Evolutionary conservation across 805 yeast species (phyloP).

Genomic region (Kodamaea kaohsiungensis): DNA sequence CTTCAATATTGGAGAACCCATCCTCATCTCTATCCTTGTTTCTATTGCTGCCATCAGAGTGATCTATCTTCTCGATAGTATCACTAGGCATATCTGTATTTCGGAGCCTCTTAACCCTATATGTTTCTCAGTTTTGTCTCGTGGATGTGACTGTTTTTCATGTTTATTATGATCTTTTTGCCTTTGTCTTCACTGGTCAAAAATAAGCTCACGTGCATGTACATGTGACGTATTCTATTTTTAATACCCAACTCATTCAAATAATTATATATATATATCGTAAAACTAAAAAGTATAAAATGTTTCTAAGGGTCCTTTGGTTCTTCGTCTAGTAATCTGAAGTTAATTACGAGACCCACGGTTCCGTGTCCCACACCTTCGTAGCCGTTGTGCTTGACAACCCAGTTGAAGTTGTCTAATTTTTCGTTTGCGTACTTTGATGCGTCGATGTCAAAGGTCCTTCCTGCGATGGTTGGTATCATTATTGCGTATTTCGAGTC

Average conservation of each 20-base stretch:
- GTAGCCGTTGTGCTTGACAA: conserved; percentile 38
- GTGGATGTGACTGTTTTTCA: conserved; percentile 20
- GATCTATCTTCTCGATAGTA: background rate
- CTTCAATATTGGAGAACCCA: background rate
- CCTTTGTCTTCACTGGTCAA: too few relatives aligned
- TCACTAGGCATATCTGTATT: conserved; percentile 2
- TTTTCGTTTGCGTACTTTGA: conserved; percentile 43
- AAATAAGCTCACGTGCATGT: background rate
- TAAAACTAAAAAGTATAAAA: background rate
- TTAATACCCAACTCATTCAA: too few relatives aligned
- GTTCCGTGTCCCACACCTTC: conserved; percentile 34
- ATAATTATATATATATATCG: too few relatives aligned
- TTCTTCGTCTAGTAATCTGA: conserved; percentile 37
- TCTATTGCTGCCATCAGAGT: background rate
- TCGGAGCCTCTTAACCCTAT: conserved; percentile 7
- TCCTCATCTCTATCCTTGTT: background rate
- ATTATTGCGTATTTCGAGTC: conserved; percentile 51
- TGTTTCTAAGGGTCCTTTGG: background rate
- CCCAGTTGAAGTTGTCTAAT: conserved; percentile 48
- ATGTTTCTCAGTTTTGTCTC: conserved; percentile 11
- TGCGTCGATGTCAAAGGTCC: conserved; percentile 48
- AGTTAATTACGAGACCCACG: conserved; percentile 38
- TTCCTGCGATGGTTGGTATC: conserved; percentile 48
- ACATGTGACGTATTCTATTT: background rate
- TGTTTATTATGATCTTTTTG: background rate